Base-by-base conservation (phyloP, 2,329 filamentous ascomycete species). In the Exophiala mesophila region DNA sequence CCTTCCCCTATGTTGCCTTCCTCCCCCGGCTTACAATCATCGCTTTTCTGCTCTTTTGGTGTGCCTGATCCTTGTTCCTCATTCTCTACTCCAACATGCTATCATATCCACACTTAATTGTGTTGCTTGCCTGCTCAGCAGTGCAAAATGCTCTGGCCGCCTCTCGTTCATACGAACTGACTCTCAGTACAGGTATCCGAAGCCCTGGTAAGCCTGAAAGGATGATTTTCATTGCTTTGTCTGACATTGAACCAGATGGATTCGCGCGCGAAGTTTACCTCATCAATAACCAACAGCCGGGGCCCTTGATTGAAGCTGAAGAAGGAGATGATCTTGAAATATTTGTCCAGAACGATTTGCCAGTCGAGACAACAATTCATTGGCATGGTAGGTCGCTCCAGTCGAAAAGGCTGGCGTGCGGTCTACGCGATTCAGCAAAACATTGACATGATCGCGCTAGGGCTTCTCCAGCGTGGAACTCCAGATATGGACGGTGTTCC, bases 281-380 rank as follows among this genome's bases (percentile, higher is more conserved):
- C 23, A 83, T 88, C 63, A 87, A 89, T 57, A 78, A 78, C 20
- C 71, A 83, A 59, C 89, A 84, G 63, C 86, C 86, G 0, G 74
- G 85, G 0, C 85, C 85, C 4, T 61, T 84, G 36, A 77, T 90
- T 32, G 77, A 85, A 50, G 79, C 79, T 47, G 85, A 84, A 49
- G 78, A 84, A 52, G 83, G 82, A 12, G 85, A 90, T 54, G 77
- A 73, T 1, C 60, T 90, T 4, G 60, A 85, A 18, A 76, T 88
- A 24, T 77, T 85, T 24, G 70, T 87, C 31, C 65, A 77, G 49
- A 89, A 89, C 53, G 70, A 73, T 12, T 76, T 83, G 1, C 66
- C 69, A 10, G 84, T 88, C 52, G 74, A 72, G 9, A 83, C 81
- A 6, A 75, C 73, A 21, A 69, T 88, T 4, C 85, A 89, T 58